A percentile compares a stretch with the other conserved stretches of the same genome.
Evolutionary conservation across 2,329 filamentous ascomycete species (phyloP).

Genomic region (Claviceps fusiformis): DNA sequence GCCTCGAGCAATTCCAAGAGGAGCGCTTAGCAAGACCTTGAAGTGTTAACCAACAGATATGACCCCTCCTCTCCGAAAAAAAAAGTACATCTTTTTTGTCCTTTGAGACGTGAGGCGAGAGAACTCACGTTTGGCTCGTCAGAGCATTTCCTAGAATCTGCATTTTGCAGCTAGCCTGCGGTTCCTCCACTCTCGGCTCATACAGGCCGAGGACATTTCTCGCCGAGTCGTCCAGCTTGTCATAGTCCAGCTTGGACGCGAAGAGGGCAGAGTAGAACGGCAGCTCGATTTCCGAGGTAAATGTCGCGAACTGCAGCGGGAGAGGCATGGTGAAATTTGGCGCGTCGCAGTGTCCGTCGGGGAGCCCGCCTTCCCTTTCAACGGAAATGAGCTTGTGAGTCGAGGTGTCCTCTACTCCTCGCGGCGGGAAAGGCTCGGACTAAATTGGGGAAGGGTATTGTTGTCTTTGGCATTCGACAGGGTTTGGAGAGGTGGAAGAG

Average conservation of each 20-base stretch:
- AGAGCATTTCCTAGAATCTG: conserved; percentile 81
- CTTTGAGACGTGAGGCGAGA: neutral
- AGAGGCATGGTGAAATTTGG: conserved; percentile 32
- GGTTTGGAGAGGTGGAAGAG: neutral
- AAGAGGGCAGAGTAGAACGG: conserved; percentile 93
- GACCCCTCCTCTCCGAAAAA: too few relatives aligned
- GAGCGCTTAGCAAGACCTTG: conserved; percentile 35
- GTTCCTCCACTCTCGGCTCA: conserved; percentile 62
- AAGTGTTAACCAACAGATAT: neutral
- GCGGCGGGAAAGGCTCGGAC: neutral
- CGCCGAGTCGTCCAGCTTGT: conserved; percentile 89
- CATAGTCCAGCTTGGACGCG: conserved; percentile 86
- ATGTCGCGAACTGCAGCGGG: conserved; percentile 62
- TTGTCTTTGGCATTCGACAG: too few relatives aligned
- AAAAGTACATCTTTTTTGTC: neutral
- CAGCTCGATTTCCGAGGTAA: conserved; percentile 86
- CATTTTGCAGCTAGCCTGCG: conserved; percentile 72
- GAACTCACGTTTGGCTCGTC: conserved; percentile 63
- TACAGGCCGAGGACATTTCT: conserved; percentile 79
- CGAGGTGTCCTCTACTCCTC: too few relatives aligned
- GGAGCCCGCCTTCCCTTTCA: neutral
- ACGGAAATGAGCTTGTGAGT: neutral
- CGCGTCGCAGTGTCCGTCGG: neutral
- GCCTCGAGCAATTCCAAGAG: conserved; percentile 61
- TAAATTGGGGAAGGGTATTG: neutral